Conservation (phyloP, 805 yeast species). For the Candida sakaeoensis region DNA sequence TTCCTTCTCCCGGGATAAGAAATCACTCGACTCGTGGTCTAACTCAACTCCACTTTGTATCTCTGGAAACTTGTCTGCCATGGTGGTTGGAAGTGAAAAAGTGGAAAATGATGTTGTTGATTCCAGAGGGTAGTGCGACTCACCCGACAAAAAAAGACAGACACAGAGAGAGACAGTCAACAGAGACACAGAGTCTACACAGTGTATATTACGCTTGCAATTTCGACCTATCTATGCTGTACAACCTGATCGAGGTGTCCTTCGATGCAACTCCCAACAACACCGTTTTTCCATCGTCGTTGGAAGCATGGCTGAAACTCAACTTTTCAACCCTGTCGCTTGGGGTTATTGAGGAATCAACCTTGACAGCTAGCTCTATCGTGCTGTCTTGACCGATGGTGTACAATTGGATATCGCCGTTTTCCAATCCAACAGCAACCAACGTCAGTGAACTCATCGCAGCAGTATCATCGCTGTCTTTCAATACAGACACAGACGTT, state of each 20-base stretch:
- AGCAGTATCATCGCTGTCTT: no score
- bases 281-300: slow-evolving; percentile 15
- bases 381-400: slow-evolving; percentile 29
- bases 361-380: slow-evolving; percentile 20
- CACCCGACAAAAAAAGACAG: not conserved
- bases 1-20: slow-evolving; percentile 65
- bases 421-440: slow-evolving; percentile 68
- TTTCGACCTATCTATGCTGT: slow-evolving; percentile 12
- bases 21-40: slow-evolving; percentile 46
- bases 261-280: slow-evolving; percentile 59
- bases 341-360: slow-evolving; percentile 49
- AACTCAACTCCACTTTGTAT: slow-evolving; percentile 45
- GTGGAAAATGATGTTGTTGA: not conserved
- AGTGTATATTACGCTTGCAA: no score
- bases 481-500: slow-evolving; percentile 60
- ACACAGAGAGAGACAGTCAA: not conserved
- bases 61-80: slow-evolving; percentile 79
- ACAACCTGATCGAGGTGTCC: slow-evolving; percentile 59
- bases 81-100: slow-evolving; percentile 16
- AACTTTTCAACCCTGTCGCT: slow-evolving; percentile 60
- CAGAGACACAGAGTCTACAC: not conserved
- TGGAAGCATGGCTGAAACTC: slow-evolving; percentile 43
- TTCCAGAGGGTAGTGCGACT: not conserved
- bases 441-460: no score
- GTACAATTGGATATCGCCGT: slow-evolving; percentile 54